Evolutionary conservation across 495 filamentous ascomycete species (phyloP).

Genomic region (Thermothielavioides terrestris): DNA sequence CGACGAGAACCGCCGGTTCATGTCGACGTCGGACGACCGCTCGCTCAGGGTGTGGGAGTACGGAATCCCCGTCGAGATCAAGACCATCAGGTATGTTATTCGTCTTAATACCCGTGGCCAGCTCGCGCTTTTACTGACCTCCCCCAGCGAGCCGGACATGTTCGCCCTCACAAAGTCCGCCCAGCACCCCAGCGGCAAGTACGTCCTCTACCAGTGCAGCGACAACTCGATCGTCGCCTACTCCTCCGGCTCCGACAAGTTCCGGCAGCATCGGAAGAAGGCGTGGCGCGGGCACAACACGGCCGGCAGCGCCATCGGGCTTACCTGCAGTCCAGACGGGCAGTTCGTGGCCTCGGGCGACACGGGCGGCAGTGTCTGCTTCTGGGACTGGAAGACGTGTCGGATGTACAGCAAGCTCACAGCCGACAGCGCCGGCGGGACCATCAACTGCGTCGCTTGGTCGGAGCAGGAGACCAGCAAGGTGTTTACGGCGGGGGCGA

Average conservation of each 20-base stretch:
- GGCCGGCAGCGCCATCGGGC: constrained; percentile 84
- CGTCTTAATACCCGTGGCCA: not conserved
- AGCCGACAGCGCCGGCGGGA: constrained; percentile 55
- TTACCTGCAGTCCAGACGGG: constrained; percentile 82
- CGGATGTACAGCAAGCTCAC: constrained; percentile 96
- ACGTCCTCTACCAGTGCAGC: constrained; percentile 80
- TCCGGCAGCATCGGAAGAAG: constrained; percentile 96
- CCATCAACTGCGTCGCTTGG: constrained; percentile 79
- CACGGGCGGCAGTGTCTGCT: constrained; percentile 77
- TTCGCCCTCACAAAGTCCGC: constrained; percentile 77
- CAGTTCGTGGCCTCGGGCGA: constrained; percentile 81
- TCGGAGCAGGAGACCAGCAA: constrained; percentile 93
- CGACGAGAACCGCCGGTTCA: constrained; percentile 89
- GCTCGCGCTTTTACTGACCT: constrained; percentile 45
- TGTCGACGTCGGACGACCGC: constrained; percentile 96
- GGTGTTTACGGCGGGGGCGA: constrained; percentile 81
- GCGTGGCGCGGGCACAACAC: constrained; percentile 92
- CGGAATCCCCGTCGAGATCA: constrained; percentile 74
- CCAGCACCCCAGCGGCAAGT: constrained; percentile 80
- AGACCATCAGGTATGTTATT: constrained; percentile 27
- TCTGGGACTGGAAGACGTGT: constrained; percentile 98
- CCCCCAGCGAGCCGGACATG: constrained; percentile 94
- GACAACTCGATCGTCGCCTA: constrained; percentile 98
- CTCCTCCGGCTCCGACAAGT: constrained; percentile 72
- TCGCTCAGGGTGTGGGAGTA: constrained; percentile 95